phyloP scores from a whole-genome alignment of 192 early-diverging fungal genomes.

The Obelidium mucronatum region DNA sequence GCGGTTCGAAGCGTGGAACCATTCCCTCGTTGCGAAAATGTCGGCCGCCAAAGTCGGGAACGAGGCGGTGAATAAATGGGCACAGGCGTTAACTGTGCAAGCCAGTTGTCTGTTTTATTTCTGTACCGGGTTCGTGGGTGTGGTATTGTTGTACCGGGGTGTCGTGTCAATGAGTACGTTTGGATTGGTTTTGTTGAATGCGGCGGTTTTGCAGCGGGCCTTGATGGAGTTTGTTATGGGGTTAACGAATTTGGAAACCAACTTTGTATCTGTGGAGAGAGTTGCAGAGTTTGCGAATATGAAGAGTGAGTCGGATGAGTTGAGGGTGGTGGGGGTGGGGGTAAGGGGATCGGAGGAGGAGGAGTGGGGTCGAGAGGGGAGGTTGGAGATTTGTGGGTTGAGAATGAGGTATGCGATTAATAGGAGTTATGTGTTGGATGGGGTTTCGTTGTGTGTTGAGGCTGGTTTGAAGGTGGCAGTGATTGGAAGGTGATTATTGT shows the following conservation, averaged over 20 bases:
- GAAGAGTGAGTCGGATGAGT: not conserved
- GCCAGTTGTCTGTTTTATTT: constrained; percentile 30
- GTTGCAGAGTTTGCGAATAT: constrained; percentile 18
- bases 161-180: constrained; percentile 19
- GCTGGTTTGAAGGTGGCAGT: constrained; percentile 48
- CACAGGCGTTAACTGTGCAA: constrained; percentile 27
- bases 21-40: constrained; percentile 3
- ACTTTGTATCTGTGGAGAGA: constrained; percentile 27
- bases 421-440: constrained; percentile 32
- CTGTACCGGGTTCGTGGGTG: constrained; percentile 8
- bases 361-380: not conserved
- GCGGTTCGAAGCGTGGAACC: constrained; percentile 25
- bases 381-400: constrained; percentile 4
- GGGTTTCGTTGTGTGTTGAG: constrained; percentile 34
- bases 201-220: constrained; percentile 22
- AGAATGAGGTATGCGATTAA: constrained; percentile 28
- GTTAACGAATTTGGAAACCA: constrained; percentile 24
- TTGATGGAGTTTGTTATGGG: constrained; percentile 35
- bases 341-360: not conserved
- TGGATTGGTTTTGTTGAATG: constrained; percentile 24
- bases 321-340: not conserved
- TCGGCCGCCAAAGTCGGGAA: not conserved
- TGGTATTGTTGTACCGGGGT: not conserved
- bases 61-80: constrained; percentile 42
- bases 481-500: constrained; percentile 49